Conservation (phyloP, 768 basidiomycete genomes). For the Phanerochaete carnosa region DNA sequence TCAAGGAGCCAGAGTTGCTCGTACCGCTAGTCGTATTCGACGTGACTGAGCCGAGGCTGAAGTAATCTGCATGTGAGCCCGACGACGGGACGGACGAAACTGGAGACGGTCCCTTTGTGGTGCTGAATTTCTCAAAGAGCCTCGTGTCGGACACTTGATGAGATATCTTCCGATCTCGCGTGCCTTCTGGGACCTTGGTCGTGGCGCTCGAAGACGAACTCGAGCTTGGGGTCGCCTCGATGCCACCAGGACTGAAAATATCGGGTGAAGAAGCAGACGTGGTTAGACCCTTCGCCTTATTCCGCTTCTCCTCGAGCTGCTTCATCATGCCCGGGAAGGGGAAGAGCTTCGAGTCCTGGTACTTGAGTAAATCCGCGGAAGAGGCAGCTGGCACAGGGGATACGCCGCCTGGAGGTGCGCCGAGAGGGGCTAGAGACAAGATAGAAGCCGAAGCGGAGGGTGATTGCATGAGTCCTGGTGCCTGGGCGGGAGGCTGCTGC, state of each 20-base stretch:
- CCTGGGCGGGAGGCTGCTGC: constrained; percentile 28
- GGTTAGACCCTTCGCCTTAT: constrained; percentile 49
- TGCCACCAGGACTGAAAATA: constrained; percentile 38
- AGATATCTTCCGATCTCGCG: constrained; percentile 59
- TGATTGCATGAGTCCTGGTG: constrained; percentile 42
- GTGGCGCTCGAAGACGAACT: constrained; percentile 46
- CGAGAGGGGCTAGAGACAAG: constrained; percentile 55
- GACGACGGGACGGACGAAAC: constrained; percentile 42
- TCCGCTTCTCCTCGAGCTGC: constrained; percentile 71
- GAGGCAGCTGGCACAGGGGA: constrained; percentile 81
- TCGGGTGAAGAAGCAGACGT: constrained; percentile 49
- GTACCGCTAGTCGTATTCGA: constrained; percentile 25
- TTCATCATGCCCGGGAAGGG: constrained; percentile 88
- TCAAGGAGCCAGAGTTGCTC: constrained; percentile 27
- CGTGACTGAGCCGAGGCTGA: constrained; percentile 35
- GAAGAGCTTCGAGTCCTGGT: constrained; percentile 76
- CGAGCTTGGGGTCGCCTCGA: constrained; percentile 33
- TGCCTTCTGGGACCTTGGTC: constrained; percentile 41
- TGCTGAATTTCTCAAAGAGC: constrained; percentile 51
- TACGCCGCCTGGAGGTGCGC: constrained; percentile 46
- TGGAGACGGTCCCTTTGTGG: constrained; percentile 32
- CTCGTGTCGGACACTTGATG: constrained; percentile 72
- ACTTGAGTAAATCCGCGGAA: constrained; percentile 67
- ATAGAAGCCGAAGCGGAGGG: constrained; percentile 65
- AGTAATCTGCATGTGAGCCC: constrained; percentile 47